Conservation (phyloP, 2,329 filamentous ascomycete species). For the Blastomyces gilchristii region DNA sequence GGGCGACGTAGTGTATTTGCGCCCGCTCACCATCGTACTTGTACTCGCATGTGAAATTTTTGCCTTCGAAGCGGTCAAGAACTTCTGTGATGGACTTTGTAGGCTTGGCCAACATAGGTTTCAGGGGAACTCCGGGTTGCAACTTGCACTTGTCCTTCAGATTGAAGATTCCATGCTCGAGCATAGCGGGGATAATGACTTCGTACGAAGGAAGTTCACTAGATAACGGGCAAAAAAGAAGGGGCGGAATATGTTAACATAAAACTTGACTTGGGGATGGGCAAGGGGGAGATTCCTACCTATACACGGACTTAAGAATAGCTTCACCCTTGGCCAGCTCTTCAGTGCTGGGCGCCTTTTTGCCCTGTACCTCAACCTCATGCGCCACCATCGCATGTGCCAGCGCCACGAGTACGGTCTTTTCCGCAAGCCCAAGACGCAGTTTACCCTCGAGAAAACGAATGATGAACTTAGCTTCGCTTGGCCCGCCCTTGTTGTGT, state of each 20-base stretch:
- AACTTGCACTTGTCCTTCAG: slow-evolving; percentile 79
- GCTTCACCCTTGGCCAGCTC: slow-evolving; percentile 76
- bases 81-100: slow-evolving; percentile 98
- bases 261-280: background rate
- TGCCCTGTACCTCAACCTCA: slow-evolving; percentile 59
- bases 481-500: slow-evolving; percentile 85
- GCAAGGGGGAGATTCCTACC: slow-evolving; percentile 38
- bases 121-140: slow-evolving; percentile 84
- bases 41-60: slow-evolving; percentile 96
- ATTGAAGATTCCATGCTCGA: slow-evolving; percentile 75
- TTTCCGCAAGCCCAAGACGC: slow-evolving; percentile 82
- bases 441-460: slow-evolving; percentile 92
- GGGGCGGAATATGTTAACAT: background rate
- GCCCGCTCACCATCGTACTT: slow-evolving; percentile 97
- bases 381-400: slow-evolving; percentile 81
- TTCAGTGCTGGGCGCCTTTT: slow-evolving; percentile 58
- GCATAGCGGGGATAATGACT: slow-evolving; percentile 80
- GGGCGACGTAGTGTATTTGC: slow-evolving; percentile 95
- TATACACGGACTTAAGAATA: slow-evolving; percentile 82
- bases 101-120: slow-evolving; percentile 97
- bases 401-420: slow-evolving; percentile 77
- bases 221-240: background rate
- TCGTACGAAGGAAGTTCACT: slow-evolving; percentile 94
- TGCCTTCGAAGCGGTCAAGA: slow-evolving; percentile 87
- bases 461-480: slow-evolving; percentile 89